Evolutionary conservation across 2,329 filamentous ascomycete genomes (phyloP), one percentile per base, ranked within the genome.

Genomic region (Aspergillus aculeatus): DNA sequence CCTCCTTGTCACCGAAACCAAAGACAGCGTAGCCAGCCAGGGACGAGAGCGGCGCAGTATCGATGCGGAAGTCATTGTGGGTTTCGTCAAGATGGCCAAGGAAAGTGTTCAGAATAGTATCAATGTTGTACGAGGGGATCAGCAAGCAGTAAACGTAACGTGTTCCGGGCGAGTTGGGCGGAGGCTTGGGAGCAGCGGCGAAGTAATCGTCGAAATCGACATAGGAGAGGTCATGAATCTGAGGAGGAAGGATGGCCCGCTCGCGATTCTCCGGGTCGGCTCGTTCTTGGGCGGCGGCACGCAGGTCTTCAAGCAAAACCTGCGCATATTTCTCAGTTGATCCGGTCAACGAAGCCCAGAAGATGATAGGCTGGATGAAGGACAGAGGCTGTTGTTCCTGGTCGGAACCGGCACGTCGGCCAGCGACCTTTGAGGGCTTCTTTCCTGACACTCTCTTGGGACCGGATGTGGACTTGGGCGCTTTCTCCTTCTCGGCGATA

Each of bases 121-220:
- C 94, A 69, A 97, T 96, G 71, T 98, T 96, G 80, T 97, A 98
- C 64, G 90, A 93, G 0, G 94, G 95, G 4, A 97, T 77, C 41
- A 98, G 78, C 57, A 98, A 82, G 44, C 96, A 81, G 76, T 98
- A 99, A 68, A 97, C 88, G 67, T 88, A 85, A 62, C 88, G 86
- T 2, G 83, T 78, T 21, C 78, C 77, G 23, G 72, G 72, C 5
- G 71, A 69, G 14, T 75, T 76, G n/a, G 81, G 75, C 1, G 79
- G 73, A 26, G 79, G 71, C 71, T 90, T 90, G 0, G 93, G 92
- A 0, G 87, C 85, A 2, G 83, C 84, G 59, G 96, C 86, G 71
- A 98, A 98, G 76, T 89, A 96, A 71, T 97, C 92, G 69, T 99
- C 94, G 68, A 94, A 91, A 68, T 98, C 94, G 56, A 96, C 84